Evolutionary conservation across 1,284 basidiomycete genomes (phyloP).

Genomic region (Ganoderma lucidum): DNA sequence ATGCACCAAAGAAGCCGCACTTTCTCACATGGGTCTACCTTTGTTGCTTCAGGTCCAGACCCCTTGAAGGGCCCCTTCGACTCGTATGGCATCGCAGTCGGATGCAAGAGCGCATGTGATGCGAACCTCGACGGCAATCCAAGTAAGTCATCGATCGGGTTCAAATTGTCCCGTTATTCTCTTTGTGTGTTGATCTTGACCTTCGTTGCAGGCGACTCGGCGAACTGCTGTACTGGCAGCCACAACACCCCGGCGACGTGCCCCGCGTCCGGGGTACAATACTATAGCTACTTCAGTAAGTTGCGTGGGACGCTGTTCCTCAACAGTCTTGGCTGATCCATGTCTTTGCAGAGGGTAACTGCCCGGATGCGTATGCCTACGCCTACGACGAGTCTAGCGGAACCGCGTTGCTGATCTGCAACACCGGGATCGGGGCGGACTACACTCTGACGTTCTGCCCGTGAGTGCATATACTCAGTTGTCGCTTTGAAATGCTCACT

Average conservation of each 20-base stretch:
- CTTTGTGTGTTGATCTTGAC: neutral
- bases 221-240: slow-evolving; percentile 54
- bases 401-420: slow-evolving; percentile 57
- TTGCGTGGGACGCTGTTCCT: neutral
- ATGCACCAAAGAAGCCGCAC: neutral
- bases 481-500: neutral
- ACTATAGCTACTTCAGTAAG: slow-evolving; percentile 48
- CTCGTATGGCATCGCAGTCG: slow-evolving; percentile 48
- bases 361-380: slow-evolving; percentile 58
- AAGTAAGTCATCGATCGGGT: slow-evolving; percentile 31
- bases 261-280: slow-evolving; percentile 49
- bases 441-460: slow-evolving; percentile 62
- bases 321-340: neutral
- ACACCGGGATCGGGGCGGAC: slow-evolving; percentile 46
- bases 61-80: slow-evolving; percentile 44
- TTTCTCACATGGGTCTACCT: neutral
- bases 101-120: slow-evolving; percentile 53
- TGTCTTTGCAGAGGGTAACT: slow-evolving; percentile 47
- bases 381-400: slow-evolving; percentile 58
- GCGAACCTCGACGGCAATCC: slow-evolving; percentile 50
- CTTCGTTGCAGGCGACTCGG: slow-evolving; percentile 40
- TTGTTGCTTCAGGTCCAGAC: slow-evolving; percentile 41
- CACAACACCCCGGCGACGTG: slow-evolving; percentile 52
- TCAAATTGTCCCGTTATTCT: neutral
- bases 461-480: slow-evolving; percentile 30